These are phyloP conservation scores for Arthroderma uncinatum DNA, from an alignment of 2,329 filamentous ascomycete species.

Conservation along the genomic window DNA sequence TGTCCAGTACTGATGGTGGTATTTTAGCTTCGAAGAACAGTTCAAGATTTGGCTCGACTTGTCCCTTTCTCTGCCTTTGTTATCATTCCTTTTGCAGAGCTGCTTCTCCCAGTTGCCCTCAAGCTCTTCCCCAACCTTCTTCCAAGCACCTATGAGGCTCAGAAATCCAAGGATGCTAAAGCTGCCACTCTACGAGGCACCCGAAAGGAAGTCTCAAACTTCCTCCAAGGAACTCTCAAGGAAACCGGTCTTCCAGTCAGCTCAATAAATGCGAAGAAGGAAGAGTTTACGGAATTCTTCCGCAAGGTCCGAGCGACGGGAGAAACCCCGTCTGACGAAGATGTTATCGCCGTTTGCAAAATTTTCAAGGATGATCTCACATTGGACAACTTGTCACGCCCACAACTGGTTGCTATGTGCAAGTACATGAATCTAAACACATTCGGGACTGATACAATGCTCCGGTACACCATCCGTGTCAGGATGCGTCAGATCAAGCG, in stretches of 20 bases:
- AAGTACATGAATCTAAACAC: constrained; percentile 96
- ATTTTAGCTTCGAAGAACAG: constrained; percentile 66
- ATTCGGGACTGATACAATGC: constrained; percentile 94
- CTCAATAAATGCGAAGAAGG: constrained; percentile 70
- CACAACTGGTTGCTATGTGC: constrained; percentile 94
- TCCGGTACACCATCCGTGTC: constrained; percentile 92
- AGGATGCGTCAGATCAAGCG: constrained; percentile 99
- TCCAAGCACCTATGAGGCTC: constrained; percentile 90
- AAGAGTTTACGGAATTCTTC: constrained; percentile 96
- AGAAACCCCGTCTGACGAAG: constrained; percentile 73
- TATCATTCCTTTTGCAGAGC: constrained; percentile 90
- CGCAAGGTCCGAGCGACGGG: constrained; percentile 87
- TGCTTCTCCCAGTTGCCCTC: constrained; percentile 80
- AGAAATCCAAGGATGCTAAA: constrained; percentile 83
- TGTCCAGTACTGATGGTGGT: constrained; percentile 10
- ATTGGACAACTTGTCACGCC: constrained; percentile 88
- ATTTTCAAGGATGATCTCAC: constrained; percentile 97
- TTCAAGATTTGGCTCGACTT: constrained; percentile 82
- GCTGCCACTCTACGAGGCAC: constrained; percentile 69
- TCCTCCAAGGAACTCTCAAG: constrained; percentile 75
- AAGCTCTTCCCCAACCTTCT: constrained; percentile 96
- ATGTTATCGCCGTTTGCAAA: constrained; percentile 98
- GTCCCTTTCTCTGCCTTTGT: constrained; percentile 96
- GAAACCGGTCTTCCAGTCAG: constrained; percentile 91
- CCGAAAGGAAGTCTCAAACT: constrained; percentile 83